These are phyloP conservation scores for Cytidiella melzeri DNA, from an alignment of 768 basidiomycete genomes.

Conservation along the genomic window DNA sequence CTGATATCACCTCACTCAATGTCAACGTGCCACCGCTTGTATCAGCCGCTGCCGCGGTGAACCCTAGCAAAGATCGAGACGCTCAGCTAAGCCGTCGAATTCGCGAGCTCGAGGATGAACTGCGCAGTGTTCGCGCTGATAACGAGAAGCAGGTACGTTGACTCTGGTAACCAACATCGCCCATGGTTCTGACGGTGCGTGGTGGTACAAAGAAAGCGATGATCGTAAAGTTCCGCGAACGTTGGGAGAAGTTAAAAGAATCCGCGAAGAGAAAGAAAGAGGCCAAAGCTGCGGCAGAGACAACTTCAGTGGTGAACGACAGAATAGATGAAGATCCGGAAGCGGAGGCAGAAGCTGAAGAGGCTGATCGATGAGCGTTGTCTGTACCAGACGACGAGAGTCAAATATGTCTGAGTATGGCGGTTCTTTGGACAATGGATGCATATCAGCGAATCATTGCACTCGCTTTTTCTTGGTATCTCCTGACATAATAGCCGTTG, in stretches of 20 bases:
- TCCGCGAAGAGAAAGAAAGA: constrained; percentile 83
- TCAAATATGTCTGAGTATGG: too few species aligned
- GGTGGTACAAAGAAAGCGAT: constrained; percentile 77
- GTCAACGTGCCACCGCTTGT: constrained; percentile 46
- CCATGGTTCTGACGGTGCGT: too few species aligned
- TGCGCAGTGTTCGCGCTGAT: constrained; percentile 53
- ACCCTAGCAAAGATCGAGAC: constrained; percentile 52
- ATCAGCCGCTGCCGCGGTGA: constrained; percentile 44
- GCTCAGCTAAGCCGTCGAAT: constrained; percentile 39
- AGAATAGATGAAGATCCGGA: constrained; percentile 66
- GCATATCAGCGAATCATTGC: too few species aligned
- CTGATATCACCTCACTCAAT: constrained; percentile 52
- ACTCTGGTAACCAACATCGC: neutral
- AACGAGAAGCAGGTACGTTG: constrained; percentile 75
- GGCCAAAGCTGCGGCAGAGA: constrained; percentile 52
- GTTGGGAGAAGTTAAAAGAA: constrained; percentile 88
- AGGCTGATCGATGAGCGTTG: constrained; percentile 9
- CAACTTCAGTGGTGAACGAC: constrained; percentile 45
- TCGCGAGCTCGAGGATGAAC: constrained; percentile 79
- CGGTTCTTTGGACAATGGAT: too few species aligned
- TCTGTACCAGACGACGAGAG: too few species aligned
- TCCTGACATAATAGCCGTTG: too few species aligned
- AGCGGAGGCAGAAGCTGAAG: constrained; percentile 52
- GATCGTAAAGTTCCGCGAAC: constrained; percentile 77
- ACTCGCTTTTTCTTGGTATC: too few species aligned